Evolutionary conservation across 208 protist genomes (phyloP).

Genomic region (Wallacemonas sp.): DNA sequence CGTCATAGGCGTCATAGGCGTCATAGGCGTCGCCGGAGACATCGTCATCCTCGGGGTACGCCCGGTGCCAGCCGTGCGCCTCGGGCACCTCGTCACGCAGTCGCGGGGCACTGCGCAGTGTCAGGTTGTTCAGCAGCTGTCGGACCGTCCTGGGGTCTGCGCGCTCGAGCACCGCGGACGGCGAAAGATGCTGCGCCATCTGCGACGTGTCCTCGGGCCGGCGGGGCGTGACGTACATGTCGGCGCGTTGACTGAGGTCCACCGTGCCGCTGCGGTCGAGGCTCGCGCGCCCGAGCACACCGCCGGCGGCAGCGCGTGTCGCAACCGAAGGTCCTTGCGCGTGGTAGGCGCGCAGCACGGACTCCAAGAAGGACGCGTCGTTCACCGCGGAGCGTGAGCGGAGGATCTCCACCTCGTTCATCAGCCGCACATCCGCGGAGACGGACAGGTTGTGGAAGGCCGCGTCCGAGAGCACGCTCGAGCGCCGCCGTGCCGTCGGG

Average conservation of each 20-base stretch:
- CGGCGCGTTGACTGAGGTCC: not conserved
- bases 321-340: not conserved
- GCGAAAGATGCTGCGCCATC: not conserved
- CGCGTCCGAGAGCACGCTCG: conserved; percentile 15
- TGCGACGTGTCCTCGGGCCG: not conserved
- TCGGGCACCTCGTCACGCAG: conserved; percentile 15
- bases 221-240: conserved; percentile 3
- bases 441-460: conserved; percentile 44
- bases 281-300: not conserved
- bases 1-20: too few species aligned
- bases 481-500: conserved; percentile 15
- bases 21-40: too few species aligned
- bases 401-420: conserved; percentile 73
- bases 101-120: conserved; percentile 29
- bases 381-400: conserved; percentile 30
- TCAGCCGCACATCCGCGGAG: conserved; percentile 57
- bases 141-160: not conserved
- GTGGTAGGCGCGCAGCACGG: conserved; percentile 9
- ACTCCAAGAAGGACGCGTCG: conserved; percentile 41
- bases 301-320: not conserved
- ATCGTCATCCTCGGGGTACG: not conserved
- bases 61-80: not conserved
- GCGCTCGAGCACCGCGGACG: not conserved
- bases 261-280: conserved; percentile 5
- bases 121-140: conserved; percentile 18